Percentiles rank a stretch among this genome's conserved stretches.
These are phyloP conservation scores for Puya raimondii DNA, from an alignment of 176 grass and related monocot species.

Conservation along the genomic window DNA sequence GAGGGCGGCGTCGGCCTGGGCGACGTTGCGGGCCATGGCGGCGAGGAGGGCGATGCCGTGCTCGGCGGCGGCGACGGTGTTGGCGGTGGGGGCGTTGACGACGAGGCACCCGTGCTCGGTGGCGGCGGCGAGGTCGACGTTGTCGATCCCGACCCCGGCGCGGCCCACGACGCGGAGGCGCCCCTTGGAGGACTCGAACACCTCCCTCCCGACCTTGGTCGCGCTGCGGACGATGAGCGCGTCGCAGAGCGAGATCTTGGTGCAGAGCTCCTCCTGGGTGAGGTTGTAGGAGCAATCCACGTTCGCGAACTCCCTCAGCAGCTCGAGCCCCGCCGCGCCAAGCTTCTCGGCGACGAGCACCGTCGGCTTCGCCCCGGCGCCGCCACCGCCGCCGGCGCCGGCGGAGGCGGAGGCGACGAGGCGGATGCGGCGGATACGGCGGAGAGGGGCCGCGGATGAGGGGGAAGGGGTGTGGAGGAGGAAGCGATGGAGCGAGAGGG, in stretches of 20 bases:
- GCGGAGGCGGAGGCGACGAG: neutral
- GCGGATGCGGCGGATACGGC: slow-evolving; percentile 6
- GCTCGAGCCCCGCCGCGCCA: slow-evolving; percentile 50
- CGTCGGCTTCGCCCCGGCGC: slow-evolving; percentile 36
- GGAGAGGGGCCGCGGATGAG: slow-evolving; percentile 6
- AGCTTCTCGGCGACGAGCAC: slow-evolving; percentile 82
- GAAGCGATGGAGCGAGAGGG: slow-evolving; percentile 25
- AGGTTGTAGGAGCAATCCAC: slow-evolving; percentile 85
- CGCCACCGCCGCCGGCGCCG: slow-evolving; percentile 13
- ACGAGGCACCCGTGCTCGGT: slow-evolving; percentile 87
- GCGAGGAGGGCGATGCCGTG: slow-evolving; percentile 64
- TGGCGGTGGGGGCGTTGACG: slow-evolving; percentile 83
- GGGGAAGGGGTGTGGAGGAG: slow-evolving; percentile 5
- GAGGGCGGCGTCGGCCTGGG: slow-evolving; percentile 70
- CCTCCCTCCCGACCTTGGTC: slow-evolving; percentile 65
- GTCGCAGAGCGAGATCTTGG: slow-evolving; percentile 78
- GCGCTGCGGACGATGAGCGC: slow-evolving; percentile 75
- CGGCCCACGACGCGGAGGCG: slow-evolving; percentile 73
- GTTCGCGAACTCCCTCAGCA: slow-evolving; percentile 64
- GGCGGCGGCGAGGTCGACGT: slow-evolving; percentile 81
- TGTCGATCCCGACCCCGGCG: slow-evolving; percentile 76
- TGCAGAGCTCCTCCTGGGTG: slow-evolving; percentile 68
- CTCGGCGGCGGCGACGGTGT: slow-evolving; percentile 77
- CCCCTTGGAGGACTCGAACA: slow-evolving; percentile 57
- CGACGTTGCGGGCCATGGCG: slow-evolving; percentile 65